These are phyloP conservation scores for Inosperma sp. DNA, from an alignment of 768 basidiomycete species.

Conservation along the genomic window DNA sequence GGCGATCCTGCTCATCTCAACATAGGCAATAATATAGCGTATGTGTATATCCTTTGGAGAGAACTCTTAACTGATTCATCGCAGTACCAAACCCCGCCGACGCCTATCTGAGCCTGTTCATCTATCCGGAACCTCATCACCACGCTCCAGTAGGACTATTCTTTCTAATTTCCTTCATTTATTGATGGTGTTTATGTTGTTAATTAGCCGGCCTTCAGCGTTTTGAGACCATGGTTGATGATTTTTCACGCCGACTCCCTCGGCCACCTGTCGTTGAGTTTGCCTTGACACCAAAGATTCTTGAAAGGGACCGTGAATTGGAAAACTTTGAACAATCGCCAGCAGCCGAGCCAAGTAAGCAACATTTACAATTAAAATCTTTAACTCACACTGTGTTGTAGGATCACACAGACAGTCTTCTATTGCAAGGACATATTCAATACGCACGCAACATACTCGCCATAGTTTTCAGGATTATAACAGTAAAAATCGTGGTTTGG, in stretches of 20 bases:
- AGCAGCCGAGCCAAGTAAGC: too few relatives aligned
- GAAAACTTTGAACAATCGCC: too few relatives aligned
- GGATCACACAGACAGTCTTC: neutral
- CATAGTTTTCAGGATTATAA: conserved; percentile 15
- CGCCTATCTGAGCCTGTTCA: conserved; percentile 37
- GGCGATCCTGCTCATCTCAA: neutral
- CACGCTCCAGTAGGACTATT: conserved; percentile 27
- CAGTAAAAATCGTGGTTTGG: conserved; percentile 45
- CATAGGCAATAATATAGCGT: conserved; percentile 15
- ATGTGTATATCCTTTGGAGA: conserved; percentile 3
- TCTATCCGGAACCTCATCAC: conserved; percentile 32
- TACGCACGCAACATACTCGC: conserved; percentile 15
- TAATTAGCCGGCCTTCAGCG: conserved; percentile 31
- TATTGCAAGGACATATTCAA: conserved; percentile 1
- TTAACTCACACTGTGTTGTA: neutral
- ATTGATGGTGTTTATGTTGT: neutral
- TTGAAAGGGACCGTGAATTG: conserved; percentile 16
- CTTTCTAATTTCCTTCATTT: neutral
- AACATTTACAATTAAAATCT: too few relatives aligned
- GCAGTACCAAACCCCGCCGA: conserved; percentile 17
- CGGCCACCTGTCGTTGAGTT: conserved; percentile 42
- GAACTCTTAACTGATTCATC: neutral
- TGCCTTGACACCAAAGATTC: conserved; percentile 31
- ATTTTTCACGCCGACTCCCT: conserved; percentile 26
- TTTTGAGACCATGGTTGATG: conserved; percentile 35